phyloP scores from a whole-genome alignment of 2,329 filamentous ascomycete species.

The Ceratocystis cubensis region DNA sequence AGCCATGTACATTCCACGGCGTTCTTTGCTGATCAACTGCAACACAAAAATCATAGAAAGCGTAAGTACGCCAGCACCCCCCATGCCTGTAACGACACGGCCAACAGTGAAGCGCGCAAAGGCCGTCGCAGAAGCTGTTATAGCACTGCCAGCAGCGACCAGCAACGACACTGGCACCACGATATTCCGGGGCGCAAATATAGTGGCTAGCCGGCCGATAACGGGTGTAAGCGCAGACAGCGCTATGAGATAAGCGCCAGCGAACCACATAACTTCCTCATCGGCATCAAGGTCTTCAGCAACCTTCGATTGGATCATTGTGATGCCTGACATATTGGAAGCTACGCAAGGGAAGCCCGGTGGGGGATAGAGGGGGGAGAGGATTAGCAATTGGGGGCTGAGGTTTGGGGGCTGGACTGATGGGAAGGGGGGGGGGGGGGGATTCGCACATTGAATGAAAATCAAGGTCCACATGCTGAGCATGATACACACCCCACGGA shows the following conservation, averaged over 20 bases:
- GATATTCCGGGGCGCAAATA: conserved; percentile 58
- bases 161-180: conserved; percentile 47
- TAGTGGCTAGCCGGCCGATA: conserved; percentile 56
- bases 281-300: conserved; percentile 64
- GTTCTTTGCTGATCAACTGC: conserved; percentile 55
- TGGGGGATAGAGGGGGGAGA: neutral
- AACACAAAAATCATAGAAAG: conserved; percentile 63
- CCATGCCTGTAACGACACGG: conserved; percentile 53
- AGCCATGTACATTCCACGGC: conserved; percentile 61
- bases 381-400: neutral
- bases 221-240: conserved; percentile 55
- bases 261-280: conserved; percentile 66
- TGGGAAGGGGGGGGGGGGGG: neutral
- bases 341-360: conserved; percentile 27
- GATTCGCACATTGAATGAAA: conserved; percentile 19
- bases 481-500: conserved; percentile 2
- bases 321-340: conserved; percentile 67
- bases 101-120: conserved; percentile 56
- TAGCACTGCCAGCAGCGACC: conserved; percentile 48
- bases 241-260: conserved; percentile 56
- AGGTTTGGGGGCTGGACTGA: neutral
- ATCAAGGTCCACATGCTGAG: conserved; percentile 17
- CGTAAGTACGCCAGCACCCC: conserved; percentile 59
- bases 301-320: conserved; percentile 66
- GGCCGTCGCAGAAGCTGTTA: conserved; percentile 49